Base-by-base conservation (phyloP, 495 filamentous ascomycete genomes). In the Penicillium cataractarum region DNA sequence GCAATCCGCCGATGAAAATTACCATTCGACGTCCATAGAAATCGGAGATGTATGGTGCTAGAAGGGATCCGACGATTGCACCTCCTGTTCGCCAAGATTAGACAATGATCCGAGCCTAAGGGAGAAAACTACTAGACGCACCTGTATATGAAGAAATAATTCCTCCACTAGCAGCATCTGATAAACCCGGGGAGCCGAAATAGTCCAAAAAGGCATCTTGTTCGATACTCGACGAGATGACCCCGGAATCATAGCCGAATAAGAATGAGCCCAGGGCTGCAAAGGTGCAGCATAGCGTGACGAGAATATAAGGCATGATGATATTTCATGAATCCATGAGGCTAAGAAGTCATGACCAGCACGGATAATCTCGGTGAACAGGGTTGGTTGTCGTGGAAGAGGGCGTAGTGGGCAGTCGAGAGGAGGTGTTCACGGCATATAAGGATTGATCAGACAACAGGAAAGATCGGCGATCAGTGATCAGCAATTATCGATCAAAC, bases 251-350 rank as follows among this genome's bases (percentile, higher is more conserved):
- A 62, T 78, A 85, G 31, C 84, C 86, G 65, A 76, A 86, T n/a
- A 86, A 73, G 55, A 87, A 81, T 13, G 83, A 85, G 5, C 84
- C 84, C 52, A 87, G 72, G n/a, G 82, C 84, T 57, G 82, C 84
- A 65, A 87, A 87, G 17, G 81, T 74, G 69, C 83, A 77, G 62
- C 66, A 77, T 27, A 73, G 56, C 15, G 76, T 74, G 57, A 83
- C 78, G 10, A 83, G 74, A 62, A 75, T 67, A 26, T 74, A 76
- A 46, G 67, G 55, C 71, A 73, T 73, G 40, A 60, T 65, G 31
- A 52, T 27, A 53, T 57, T 65, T 61, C 64, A 63, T 64, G 31
- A 24, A n/a, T 22, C 21, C 3, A 1, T 7, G n/a, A 6, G 49
- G 5, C n/a, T 32, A 21, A 7, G 49, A 52, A 32, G 15, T 52